Evolutionary conservation across 805 yeast genomes (phyloP).

Genomic region (Yamadazyma nakazawae): DNA sequence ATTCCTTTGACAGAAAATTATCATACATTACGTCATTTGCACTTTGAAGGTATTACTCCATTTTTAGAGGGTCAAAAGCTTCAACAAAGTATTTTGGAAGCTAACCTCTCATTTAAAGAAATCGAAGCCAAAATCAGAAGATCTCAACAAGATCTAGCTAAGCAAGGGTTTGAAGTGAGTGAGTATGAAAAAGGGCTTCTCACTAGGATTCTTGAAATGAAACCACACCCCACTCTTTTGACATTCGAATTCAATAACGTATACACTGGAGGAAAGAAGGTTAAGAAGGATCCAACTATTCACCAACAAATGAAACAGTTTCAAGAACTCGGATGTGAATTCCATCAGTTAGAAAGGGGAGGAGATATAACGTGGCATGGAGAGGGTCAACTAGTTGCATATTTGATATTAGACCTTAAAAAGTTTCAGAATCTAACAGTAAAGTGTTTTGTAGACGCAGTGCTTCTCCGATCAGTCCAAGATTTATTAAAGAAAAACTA

Average conservation of each 20-base stretch:
- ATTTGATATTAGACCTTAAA: constrained; percentile 64
- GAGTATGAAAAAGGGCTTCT: constrained; percentile 47
- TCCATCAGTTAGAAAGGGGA: constrained; percentile 81
- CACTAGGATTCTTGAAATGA: constrained; percentile 33
- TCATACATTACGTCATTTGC: constrained; percentile 37
- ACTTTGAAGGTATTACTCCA: constrained; percentile 39
- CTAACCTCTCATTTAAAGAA: constrained; percentile 55
- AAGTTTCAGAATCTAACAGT: constrained; percentile 55
- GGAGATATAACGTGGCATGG: constrained; percentile 98
- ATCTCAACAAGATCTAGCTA: constrained; percentile 35
- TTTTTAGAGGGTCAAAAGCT: constrained; percentile 49
- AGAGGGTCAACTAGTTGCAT: constrained; percentile 87
- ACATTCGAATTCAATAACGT: constrained; percentile 85
- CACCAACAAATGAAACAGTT: constrained; percentile 23
- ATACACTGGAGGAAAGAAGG: constrained; percentile 89
- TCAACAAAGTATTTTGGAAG: constrained; percentile 55
- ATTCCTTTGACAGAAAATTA: constrained; percentile 31
- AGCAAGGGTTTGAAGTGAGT: constrained; percentile 40
- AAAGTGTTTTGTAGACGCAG: constrained; percentile 59
- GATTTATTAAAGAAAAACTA: constrained; percentile 37
- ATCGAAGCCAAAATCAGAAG: constrained; percentile 47
- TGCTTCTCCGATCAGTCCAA: constrained; percentile 58
- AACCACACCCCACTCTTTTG: constrained; percentile 64
- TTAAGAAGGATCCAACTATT: constrained; percentile 49
- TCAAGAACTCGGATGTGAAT: constrained; percentile 48